phyloP scores from a whole-genome alignment of 164 flowering plant species.

The Cinnamomum chago region DNA sequence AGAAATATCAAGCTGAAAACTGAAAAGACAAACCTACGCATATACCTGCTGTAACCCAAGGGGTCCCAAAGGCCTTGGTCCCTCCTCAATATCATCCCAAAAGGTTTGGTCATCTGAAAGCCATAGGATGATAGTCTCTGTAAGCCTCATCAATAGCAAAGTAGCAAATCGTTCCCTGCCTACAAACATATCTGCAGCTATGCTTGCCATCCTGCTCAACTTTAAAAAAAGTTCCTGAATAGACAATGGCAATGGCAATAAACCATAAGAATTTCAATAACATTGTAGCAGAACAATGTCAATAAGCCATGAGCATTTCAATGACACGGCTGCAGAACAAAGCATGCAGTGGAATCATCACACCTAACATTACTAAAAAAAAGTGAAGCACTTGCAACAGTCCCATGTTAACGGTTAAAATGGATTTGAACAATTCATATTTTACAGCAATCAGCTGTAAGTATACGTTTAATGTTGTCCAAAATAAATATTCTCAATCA shows the following conservation, averaged over 20 bases:
- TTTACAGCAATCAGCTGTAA: no score
- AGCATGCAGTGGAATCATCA: no score
- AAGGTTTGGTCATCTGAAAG: constrained; percentile 90
- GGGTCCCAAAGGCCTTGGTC: constrained; percentile 77
- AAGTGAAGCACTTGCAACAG: no score
- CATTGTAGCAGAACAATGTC: no score
- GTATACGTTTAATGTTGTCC: no score
- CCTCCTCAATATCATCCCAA: constrained; percentile 98
- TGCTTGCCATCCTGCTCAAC: constrained; percentile 60
- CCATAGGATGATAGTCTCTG: constrained; percentile 94
- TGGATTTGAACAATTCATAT: no score
- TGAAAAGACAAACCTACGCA: background rate
- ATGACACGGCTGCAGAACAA: no score
- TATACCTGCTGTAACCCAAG: constrained; percentile 87
- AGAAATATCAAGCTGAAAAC: background rate
- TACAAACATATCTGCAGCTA: constrained; percentile 92
- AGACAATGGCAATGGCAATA: constrained; percentile 5
- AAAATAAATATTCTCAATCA: no score
- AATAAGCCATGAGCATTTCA: no score
- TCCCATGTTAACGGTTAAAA: no score
- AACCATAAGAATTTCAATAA: background rate
- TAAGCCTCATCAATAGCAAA: constrained; percentile 81
- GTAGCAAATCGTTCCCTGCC: constrained; percentile 95
- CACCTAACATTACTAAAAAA: no score
- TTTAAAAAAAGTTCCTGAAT: constrained; percentile 79